These are phyloP conservation scores for Pseudozyma sp. DNA, from an alignment of 1,284 basidiomycete genomes.

Conservation along the genomic window DNA sequence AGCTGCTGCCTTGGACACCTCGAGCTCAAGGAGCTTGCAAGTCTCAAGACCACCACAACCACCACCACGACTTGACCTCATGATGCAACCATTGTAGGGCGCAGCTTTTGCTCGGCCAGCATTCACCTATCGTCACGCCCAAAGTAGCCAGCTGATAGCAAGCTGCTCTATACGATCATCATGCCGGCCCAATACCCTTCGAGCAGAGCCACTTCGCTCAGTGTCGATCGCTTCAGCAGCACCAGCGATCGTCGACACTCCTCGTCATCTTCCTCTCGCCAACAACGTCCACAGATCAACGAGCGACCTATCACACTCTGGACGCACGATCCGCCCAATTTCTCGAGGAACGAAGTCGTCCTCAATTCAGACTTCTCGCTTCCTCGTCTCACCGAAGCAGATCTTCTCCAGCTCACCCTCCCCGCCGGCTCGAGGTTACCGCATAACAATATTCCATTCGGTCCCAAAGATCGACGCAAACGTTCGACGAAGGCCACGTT, in stretches of 20 bases:
- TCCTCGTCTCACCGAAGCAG: slow-evolving; percentile 57
- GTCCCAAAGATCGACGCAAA: slow-evolving; percentile 37
- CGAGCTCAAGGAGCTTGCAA: neutral
- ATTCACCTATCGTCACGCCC: neutral
- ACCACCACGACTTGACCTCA: neutral
- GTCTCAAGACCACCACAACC: neutral
- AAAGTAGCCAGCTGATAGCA: neutral
- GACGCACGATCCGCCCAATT: slow-evolving; percentile 67
- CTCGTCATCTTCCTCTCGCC: slow-evolving; percentile 37
- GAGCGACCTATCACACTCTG: slow-evolving; percentile 56
- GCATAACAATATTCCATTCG: slow-evolving; percentile 33
- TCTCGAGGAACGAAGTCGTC: slow-evolving; percentile 63
- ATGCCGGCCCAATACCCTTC: slow-evolving; percentile 25
- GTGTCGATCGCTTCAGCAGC: slow-evolving; percentile 47
- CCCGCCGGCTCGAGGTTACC: slow-evolving; percentile 24
- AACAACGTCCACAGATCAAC: slow-evolving; percentile 47
- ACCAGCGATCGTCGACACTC: slow-evolving; percentile 41
- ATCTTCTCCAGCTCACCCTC: slow-evolving; percentile 58
- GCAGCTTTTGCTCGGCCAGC: neutral
- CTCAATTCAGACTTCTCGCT: slow-evolving; percentile 61
- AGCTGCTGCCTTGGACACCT: neutral
- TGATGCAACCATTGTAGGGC: slow-evolving; percentile 1
- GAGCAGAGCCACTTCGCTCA: slow-evolving; percentile 45
- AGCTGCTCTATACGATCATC: neutral
- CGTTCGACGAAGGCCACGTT: slow-evolving; percentile 43